Percentiles rank a stretch among this genome's conserved stretches.
phyloP scores from a whole-genome alignment of 1,139 yeast genomes.

The Nakaseomyces kungkrabaensis region DNA sequence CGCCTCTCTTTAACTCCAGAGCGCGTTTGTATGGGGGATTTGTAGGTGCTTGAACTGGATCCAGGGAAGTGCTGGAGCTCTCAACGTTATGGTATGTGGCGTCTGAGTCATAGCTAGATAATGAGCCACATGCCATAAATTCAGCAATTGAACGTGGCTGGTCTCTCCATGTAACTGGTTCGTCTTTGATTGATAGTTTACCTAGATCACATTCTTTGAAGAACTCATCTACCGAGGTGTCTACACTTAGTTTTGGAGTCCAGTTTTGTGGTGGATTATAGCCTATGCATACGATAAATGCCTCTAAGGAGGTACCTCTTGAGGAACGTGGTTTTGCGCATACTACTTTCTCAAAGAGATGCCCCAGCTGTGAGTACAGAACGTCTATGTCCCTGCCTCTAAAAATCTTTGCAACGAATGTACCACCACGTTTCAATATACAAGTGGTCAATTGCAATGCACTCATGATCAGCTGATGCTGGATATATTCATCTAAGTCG shows the following conservation, averaged over 20 bases:
- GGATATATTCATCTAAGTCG: conserved; percentile 92
- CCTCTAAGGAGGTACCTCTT: conserved; percentile 86
- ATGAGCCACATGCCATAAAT: conserved; percentile 88
- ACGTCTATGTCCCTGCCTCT: conserved; percentile 92
- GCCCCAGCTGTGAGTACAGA: conserved; percentile 78
- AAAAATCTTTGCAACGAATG: conserved; percentile 91
- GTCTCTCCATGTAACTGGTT: conserved; percentile 33
- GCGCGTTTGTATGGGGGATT: conserved; percentile 95
- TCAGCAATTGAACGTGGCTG: conserved; percentile 74
- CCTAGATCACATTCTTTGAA: conserved; percentile 60
- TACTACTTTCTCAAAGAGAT: conserved; percentile 70
- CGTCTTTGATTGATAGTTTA: conserved; percentile 35
- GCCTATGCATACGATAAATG: conserved; percentile 85
- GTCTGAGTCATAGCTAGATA: conserved; percentile 80
- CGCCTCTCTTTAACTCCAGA: conserved; percentile 72
- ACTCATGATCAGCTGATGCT: conserved; percentile 83
- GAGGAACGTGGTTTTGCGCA: conserved; percentile 96
- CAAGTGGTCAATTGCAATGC: conserved; percentile 90
- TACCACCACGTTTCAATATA: conserved; percentile 76
- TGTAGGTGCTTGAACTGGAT: conserved; percentile 90
- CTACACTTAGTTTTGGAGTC: conserved; percentile 54
- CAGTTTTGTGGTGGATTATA: conserved; percentile 75
- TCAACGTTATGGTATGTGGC: conserved; percentile 55
- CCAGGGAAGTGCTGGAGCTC: conserved; percentile 32
- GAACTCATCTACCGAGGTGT: conserved; percentile 68